A percentile compares a stretch with the other conserved stretches of the same genome.
Evolutionary conservation across 805 yeast species (phyloP).

Genomic region (Wickerhamomyces rabaulensis): DNA sequence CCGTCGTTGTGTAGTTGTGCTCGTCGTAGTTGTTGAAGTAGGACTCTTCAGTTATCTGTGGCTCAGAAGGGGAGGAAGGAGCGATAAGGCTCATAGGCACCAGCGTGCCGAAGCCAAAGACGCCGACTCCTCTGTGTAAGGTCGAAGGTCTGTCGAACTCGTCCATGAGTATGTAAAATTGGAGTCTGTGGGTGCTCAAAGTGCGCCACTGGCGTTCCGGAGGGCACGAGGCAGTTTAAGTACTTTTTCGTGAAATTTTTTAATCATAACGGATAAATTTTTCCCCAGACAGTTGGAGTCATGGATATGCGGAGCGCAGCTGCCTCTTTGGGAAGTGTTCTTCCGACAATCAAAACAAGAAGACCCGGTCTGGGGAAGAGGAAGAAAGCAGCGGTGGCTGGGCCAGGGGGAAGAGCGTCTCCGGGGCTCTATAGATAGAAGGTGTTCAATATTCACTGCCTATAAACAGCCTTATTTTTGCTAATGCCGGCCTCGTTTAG

Average conservation of each 20-base stretch:
- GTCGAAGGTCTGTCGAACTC: neutral
- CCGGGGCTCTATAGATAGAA: no score
- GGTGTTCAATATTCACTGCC: no score
- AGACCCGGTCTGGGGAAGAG: neutral
- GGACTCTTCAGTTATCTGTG: neutral
- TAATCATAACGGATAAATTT: neutral
- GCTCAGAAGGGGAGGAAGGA: neutral
- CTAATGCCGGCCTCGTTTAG: no score
- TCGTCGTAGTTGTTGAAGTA: neutral
- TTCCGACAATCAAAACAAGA: neutral
- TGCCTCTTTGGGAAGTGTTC: neutral
- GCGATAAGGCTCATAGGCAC: constrained; percentile 8
- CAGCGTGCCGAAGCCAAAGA: constrained; percentile 13
- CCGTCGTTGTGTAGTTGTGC: neutral
- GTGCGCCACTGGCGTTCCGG: neutral
- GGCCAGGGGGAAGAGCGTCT: no score
- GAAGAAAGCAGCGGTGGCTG: no score
- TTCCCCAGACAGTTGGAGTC: neutral
- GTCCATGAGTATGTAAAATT: neutral
- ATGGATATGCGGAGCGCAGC: neutral
- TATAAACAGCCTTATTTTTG: no score
- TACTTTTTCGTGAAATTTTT: neutral
- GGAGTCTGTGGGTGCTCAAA: no score
- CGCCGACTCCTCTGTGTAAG: constrained; percentile 4
- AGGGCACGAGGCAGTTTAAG: neutral